Evolutionary conservation across 345 rosid species (phyloP).

Genomic region (Garcia nutans): DNA sequence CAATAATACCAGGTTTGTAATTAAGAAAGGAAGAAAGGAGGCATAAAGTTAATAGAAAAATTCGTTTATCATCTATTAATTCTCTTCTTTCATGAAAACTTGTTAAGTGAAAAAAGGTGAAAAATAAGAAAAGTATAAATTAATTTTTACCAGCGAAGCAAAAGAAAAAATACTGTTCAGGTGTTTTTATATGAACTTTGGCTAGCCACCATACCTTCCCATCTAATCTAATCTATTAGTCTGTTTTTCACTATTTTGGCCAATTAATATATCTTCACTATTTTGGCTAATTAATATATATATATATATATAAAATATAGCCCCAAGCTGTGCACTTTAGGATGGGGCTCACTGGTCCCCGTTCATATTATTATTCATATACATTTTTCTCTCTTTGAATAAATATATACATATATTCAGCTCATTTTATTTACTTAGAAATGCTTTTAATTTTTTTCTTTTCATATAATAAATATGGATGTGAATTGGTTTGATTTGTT

Average conservation of each 20-base stretch:
- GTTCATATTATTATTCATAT: slow-evolving; percentile 14
- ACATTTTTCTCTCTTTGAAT: slow-evolving; percentile 31
- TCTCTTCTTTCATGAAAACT: slow-evolving; percentile 42
- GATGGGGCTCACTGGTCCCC: slow-evolving; percentile 79
- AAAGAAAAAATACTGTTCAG: slow-evolving; percentile 38
- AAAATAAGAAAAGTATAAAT: slow-evolving; percentile 28
- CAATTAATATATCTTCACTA: slow-evolving; percentile 35
- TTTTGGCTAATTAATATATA: background rate
- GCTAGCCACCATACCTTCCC: slow-evolving; percentile 55
- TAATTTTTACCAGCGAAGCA: slow-evolving; percentile 27
- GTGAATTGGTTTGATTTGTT: slow-evolving; percentile 28
- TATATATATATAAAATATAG: background rate
- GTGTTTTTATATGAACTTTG: slow-evolving; percentile 53
- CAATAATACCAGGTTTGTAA: slow-evolving; percentile 49
- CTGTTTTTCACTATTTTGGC: slow-evolving; percentile 27
- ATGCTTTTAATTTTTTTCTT: background rate
- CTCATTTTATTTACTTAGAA: slow-evolving; percentile 6
- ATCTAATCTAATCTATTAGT: slow-evolving; percentile 36
- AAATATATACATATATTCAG: background rate
- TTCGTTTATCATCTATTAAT: slow-evolving; percentile 7
- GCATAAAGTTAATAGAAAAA: slow-evolving; percentile 3
- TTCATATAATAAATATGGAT: slow-evolving; percentile 12
- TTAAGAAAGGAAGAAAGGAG: slow-evolving; percentile 26
- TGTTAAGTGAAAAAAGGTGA: slow-evolving; percentile 36
- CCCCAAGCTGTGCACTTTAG: slow-evolving; percentile 74